A percentile compares a stretch with the other conserved stretches of the same genome.
These are phyloP conservation scores for Aspergillus pseudotamarii DNA, from an alignment of 2,329 filamentous ascomycete genomes.

Conservation along the genomic window DNA sequence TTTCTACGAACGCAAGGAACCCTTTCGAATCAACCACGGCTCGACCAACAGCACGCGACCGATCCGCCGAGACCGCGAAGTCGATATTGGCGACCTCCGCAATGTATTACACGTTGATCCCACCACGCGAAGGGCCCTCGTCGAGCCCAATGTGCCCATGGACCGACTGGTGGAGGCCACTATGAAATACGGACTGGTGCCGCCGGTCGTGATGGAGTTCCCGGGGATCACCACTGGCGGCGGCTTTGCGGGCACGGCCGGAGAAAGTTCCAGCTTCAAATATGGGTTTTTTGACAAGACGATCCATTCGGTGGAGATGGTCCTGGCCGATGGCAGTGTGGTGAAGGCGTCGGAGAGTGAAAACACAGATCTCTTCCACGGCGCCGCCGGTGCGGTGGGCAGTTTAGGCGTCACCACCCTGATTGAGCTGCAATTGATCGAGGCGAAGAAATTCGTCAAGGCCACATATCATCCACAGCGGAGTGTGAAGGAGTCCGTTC, in stretches of 20 bases:
- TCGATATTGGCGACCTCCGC: slow-evolving; percentile 69
- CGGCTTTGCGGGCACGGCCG: slow-evolving; percentile 67
- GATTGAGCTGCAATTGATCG: slow-evolving; percentile 60
- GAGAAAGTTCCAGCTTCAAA: slow-evolving; percentile 68
- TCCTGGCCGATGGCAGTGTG: slow-evolving; percentile 61
- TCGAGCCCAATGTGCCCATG: slow-evolving; percentile 73
- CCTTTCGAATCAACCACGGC: slow-evolving; percentile 75
- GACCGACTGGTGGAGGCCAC: slow-evolving; percentile 64
- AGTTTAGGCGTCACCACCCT: slow-evolving; percentile 61
- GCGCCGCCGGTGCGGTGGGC: slow-evolving; percentile 62
- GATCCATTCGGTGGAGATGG: slow-evolving; percentile 64
- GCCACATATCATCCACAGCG: slow-evolving; percentile 62
- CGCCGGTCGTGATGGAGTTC: slow-evolving; percentile 71
- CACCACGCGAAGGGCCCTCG: slow-evolving; percentile 57
- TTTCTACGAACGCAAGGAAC: slow-evolving; percentile 41
- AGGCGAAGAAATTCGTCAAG: slow-evolving; percentile 59
- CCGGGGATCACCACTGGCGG: slow-evolving; percentile 70
- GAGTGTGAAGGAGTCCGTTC: slow-evolving; percentile 52
- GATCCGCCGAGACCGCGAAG: slow-evolving; percentile 31
- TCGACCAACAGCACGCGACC: slow-evolving; percentile 75
- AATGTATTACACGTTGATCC: slow-evolving; percentile 65
- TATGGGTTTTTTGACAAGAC: slow-evolving; percentile 69
- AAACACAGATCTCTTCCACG: slow-evolving; percentile 59
- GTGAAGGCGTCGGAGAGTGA: slow-evolving; percentile 51
- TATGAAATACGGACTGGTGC: slow-evolving; percentile 58